phyloP scores from a whole-genome alignment of 495 filamentous ascomycete genomes.

The Lophium mytilinum region DNA sequence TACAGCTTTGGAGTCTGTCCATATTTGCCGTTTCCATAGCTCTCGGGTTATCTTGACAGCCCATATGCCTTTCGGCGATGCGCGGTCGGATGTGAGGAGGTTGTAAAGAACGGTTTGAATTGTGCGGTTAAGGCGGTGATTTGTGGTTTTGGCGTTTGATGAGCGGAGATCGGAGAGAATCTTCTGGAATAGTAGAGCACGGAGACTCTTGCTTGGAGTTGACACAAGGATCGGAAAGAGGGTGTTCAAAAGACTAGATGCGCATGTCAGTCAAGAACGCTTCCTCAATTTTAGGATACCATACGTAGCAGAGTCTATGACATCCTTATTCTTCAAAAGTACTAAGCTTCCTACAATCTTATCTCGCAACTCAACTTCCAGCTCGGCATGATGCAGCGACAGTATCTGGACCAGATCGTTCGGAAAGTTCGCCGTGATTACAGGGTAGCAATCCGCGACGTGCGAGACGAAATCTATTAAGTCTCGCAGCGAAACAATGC shows the following conservation, averaged over 20 bases:
- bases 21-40: slow-evolving; percentile 81
- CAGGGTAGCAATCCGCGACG: slow-evolving; percentile 87
- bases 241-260: slow-evolving; percentile 61
- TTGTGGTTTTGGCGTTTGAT: slow-evolving; percentile 73
- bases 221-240: slow-evolving; percentile 84
- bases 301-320: slow-evolving; percentile 71
- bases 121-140: slow-evolving; percentile 85
- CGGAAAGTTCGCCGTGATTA: slow-evolving; percentile 65
- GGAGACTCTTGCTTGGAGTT: slow-evolving; percentile 79
- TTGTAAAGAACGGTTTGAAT: slow-evolving; percentile 91
- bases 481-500: slow-evolving; percentile 72
- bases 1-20: slow-evolving; percentile 80
- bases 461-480: slow-evolving; percentile 85
- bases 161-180: slow-evolving; percentile 83
- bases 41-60: slow-evolving; percentile 84
- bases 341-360: slow-evolving; percentile 90
- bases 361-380: slow-evolving; percentile 77
- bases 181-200: slow-evolving; percentile 78
- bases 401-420: slow-evolving; percentile 75
- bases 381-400: slow-evolving; percentile 65
- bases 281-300: slow-evolving; percentile 5
- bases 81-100: slow-evolving; percentile 73
- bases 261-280: background rate
- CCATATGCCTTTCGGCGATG: slow-evolving; percentile 83
- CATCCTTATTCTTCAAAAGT: slow-evolving; percentile 79